phyloP scores from a whole-genome alignment of 2,329 filamentous ascomycete genomes.

The Macroventuria anomochaeta region DNA sequence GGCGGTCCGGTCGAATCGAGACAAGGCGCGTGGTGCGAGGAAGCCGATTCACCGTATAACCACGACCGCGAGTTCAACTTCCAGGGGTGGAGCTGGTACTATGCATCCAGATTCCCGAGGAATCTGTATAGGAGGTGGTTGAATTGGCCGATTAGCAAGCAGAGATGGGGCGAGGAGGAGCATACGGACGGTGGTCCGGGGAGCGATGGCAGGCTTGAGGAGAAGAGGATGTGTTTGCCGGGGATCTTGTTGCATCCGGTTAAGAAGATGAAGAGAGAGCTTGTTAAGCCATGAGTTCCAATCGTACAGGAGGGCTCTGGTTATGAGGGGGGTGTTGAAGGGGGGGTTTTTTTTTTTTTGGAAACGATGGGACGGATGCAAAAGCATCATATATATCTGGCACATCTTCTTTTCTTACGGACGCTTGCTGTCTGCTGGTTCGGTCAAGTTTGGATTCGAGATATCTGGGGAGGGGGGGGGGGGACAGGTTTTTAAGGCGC shows the following conservation, averaged over 20 bases:
- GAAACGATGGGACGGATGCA: not conserved
- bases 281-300: constrained; percentile 22
- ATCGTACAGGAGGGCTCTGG: not conserved
- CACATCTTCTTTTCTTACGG: not conserved
- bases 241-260: constrained; percentile 90
- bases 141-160: constrained; percentile 78
- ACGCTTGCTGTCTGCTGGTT: not conserved
- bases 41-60: constrained; percentile 53
- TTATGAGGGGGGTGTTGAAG: too few species aligned
- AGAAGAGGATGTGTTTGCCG: constrained; percentile 84
- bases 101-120: constrained; percentile 80
- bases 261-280: constrained; percentile 63
- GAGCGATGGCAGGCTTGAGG: constrained; percentile 59
- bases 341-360: not conserved
- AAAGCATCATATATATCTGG: constrained; percentile 1
- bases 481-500: too few species aligned
- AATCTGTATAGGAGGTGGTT: constrained; percentile 88
- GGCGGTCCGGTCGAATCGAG: constrained; percentile 65
- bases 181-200: constrained; percentile 52
- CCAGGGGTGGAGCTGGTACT: constrained; percentile 87
- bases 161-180: constrained; percentile 80
- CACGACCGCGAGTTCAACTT: constrained; percentile 87
- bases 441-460: too few species aligned
- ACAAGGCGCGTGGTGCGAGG: constrained; percentile 56
- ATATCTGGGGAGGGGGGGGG: too few species aligned